phyloP scores from a whole-genome alignment of 345 rosid genomes.

The Hibiscus syriacus region DNA sequence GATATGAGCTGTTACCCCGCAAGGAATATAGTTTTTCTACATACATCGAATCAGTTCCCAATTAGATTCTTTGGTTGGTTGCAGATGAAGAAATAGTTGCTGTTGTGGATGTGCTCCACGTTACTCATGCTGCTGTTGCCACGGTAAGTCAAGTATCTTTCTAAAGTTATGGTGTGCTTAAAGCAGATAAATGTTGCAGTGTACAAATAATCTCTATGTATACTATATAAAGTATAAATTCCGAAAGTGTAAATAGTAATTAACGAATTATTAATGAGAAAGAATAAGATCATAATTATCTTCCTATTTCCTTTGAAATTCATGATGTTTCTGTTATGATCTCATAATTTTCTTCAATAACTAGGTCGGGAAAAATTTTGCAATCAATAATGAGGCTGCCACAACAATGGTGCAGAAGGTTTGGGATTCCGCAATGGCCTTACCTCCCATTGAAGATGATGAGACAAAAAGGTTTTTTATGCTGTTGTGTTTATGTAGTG shows the following conservation, averaged over 20 bases:
- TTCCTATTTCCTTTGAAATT: not conserved
- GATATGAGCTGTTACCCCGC: constrained; percentile 4
- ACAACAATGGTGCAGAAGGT: constrained; percentile 92
- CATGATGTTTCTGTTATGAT: not conserved
- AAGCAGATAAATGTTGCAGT: not conserved
- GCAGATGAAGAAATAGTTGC: constrained; percentile 80
- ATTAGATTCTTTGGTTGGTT: constrained; percentile 17
- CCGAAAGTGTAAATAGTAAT: not conserved
- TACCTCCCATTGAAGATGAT: constrained; percentile 71
- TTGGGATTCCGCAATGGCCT: constrained; percentile 97
- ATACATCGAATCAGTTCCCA: constrained; percentile 9
- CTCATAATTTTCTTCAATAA: constrained; percentile 8
- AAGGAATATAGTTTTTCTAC: constrained; percentile 10
- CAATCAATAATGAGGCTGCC: constrained; percentile 63
- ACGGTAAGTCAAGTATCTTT: constrained; percentile 48
- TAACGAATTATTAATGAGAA: not conserved
- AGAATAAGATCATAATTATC: not conserved
- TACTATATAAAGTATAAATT: not conserved
- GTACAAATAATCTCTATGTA: not conserved
- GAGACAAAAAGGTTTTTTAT: constrained; percentile 63
- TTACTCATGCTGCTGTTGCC: constrained; percentile 95
- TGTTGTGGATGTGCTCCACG: constrained; percentile 80
- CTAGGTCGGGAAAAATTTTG: constrained; percentile 75
- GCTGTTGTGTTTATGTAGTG: constrained; percentile 9
- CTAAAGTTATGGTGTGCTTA: constrained; percentile 5